Conservation (phyloP, 2,329 filamentous ascomycete species). For the Colletotrichum truncatum region DNA sequence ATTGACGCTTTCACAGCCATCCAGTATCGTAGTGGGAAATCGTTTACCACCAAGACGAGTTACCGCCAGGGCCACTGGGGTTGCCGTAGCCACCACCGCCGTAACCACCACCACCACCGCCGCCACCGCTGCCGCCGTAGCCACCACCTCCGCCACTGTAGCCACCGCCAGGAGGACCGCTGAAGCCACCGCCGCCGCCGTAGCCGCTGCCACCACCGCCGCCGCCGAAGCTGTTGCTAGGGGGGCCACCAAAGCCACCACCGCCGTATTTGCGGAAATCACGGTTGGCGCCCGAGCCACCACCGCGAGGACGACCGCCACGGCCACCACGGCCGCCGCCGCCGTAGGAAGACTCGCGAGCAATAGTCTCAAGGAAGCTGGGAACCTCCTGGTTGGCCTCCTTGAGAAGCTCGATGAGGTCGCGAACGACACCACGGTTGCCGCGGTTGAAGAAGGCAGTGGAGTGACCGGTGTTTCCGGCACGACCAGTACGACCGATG, state of each 20-base stretch:
- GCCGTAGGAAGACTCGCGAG: slow-evolving; percentile 89
- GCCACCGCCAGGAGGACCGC: slow-evolving; percentile 55
- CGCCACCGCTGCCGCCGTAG: slow-evolving; percentile 45
- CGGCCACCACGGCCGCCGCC: slow-evolving; percentile 72
- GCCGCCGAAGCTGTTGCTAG: slow-evolving; percentile 53
- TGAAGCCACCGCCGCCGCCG: slow-evolving; percentile 63
- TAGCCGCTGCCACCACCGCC: slow-evolving; percentile 51
- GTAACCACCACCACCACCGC: slow-evolving; percentile 51
- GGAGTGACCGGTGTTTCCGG: slow-evolving; percentile 97
- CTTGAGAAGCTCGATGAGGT: slow-evolving; percentile 96
- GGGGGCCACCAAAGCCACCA: slow-evolving; percentile 58
- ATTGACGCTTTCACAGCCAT: slow-evolving; percentile 3
- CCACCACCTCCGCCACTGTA: slow-evolving; percentile 54
- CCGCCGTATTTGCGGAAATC: slow-evolving; percentile 88
- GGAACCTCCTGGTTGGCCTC: slow-evolving; percentile 98
- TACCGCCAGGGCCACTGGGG: slow-evolving; percentile 70
- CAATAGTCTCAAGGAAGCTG: slow-evolving; percentile 94
- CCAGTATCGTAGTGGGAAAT: slow-evolving; percentile 3
- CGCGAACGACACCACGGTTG: slow-evolving; percentile 96
- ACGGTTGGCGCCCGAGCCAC: slow-evolving; percentile 78
- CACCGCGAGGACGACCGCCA: slow-evolving; percentile 74
- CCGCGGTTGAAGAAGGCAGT: slow-evolving; percentile 99
- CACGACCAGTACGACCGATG: slow-evolving; percentile 99
- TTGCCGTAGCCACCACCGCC: slow-evolving; percentile 73
- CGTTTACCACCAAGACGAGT: slow-evolving; percentile 75